Base-by-base conservation (phyloP, 306 rosid species). In the Dryas drummondii region DNA sequence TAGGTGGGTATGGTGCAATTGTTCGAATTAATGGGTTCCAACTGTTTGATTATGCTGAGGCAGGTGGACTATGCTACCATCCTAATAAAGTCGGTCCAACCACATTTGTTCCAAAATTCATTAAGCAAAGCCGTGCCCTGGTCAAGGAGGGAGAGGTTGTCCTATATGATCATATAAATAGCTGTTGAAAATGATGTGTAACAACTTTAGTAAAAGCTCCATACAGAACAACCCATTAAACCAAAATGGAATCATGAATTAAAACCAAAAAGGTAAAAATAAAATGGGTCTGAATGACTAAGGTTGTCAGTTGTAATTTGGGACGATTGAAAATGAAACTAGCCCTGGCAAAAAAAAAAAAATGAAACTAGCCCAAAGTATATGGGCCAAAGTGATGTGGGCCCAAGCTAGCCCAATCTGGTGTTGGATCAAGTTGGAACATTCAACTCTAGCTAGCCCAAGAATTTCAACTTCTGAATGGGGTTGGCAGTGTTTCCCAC, bases 1-100 rank as follows among this genome's bases (percentile, higher is more conserved):
- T 71, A 17, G 63, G 74, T 42, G 32, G 74, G 44, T 55, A 15
- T 7, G 66, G 75, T 71, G 75, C 75, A 56, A 56, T 60, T 60
- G 37, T 17, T 71, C 60, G 17, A 41, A 41, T 32, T 32, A 32
- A 44, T 19, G 42, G 22, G 65, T 54, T 55, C 22, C 3, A 8
- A 22, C 75, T 13, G 56, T 56, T 57, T 46, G 3, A 71, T 45
- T 47, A 44, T 45, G 26, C 22, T 45, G 52, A 71, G 55, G 46
- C 26, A 45, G 66, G 66, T 45, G 42, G 75, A 57, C 76, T 27
- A 13, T 56, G 37, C 76, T 26, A 26, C 27, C 76, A 54, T 59
- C 13, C 57, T 26, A 71, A 71, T 45, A 14, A 71, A 45, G 27
- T 57, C 19, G 45, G 66, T 71, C 65, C 9, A 71, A 71, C 76